Percentiles rank a stretch among this genome's conserved stretches.
Conservation (phyloP, 208 protist genomes). For the Trichomonas vaginalis region DNA sequence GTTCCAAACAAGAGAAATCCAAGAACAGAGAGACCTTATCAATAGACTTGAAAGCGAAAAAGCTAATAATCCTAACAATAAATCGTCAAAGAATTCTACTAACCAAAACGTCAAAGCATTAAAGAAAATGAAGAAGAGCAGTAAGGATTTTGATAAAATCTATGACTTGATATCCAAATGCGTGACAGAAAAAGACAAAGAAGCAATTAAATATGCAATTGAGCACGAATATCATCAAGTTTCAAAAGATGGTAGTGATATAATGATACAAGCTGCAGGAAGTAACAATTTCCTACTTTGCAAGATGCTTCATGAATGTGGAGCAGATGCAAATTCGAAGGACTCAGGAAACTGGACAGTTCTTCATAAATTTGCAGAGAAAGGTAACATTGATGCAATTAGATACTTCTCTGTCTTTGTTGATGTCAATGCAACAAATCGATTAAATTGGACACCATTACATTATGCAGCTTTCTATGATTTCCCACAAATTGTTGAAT, state of each 20-base stretch:
- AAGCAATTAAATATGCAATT: not conserved
- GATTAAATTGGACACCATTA: not conserved
- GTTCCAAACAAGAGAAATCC: no score
- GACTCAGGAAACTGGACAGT: not conserved
- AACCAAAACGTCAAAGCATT: no score
- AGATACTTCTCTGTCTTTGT: not conserved
- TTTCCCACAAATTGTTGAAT: not conserved
- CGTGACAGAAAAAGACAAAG: not conserved
- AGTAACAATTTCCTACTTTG: not conserved
- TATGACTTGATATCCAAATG: not conserved
- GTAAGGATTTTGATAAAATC: not conserved
- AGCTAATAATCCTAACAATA: no score
- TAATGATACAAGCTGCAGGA: not conserved
- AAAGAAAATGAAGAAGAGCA: no score
- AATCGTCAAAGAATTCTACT: no score
- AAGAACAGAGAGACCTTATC: no score
- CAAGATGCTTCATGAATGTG: not conserved
- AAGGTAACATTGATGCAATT: not conserved
- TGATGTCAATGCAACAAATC: not conserved
- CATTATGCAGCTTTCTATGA: not conserved
- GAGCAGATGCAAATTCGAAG: not conserved
- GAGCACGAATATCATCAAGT: not conserved
- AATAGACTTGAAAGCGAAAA: no score
- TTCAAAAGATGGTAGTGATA: not conserved
- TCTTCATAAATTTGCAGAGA: not conserved